Percentiles rank a stretch among this genome's conserved stretches.
Evolutionary conservation across 2,329 filamentous ascomycete genomes (phyloP).

Genomic region (Thermochaetoides dissita): DNA sequence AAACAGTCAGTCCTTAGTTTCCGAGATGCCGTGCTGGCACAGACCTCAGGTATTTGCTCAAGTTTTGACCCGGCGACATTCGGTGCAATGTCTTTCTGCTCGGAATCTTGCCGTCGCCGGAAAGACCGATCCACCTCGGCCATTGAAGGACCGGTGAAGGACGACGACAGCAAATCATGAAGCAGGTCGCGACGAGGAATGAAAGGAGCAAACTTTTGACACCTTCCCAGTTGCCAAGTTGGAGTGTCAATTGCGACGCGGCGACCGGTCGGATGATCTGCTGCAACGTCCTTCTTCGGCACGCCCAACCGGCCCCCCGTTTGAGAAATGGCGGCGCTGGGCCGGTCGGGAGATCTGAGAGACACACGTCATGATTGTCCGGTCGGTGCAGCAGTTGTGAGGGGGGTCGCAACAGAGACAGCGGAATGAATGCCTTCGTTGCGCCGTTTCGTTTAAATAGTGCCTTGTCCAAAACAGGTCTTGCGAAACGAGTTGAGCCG

Average conservation of each 20-base stretch:
- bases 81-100: background rate
- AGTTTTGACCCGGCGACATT: background rate
- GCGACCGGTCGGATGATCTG: no score
- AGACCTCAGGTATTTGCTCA: background rate
- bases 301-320: background rate
- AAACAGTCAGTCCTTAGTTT: no score
- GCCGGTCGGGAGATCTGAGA: background rate
- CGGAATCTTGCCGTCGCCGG: background rate
- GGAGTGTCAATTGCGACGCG: no score
- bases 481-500: no score
- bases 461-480: no score
- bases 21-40: background rate
- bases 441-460: no score
- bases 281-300: no score
- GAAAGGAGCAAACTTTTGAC: background rate
- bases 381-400: no score
- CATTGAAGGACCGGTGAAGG: background rate
- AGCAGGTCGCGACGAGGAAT: background rate
- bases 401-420: no score
- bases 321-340: background rate
- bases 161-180: background rate
- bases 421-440: no score
- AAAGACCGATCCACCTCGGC: constrained; percentile 2
- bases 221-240: no score
- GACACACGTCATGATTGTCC: background rate